Evolutionary conservation across 2,329 filamentous ascomycete species (phyloP).

Genomic region (Aspergillus fijiensis): DNA sequence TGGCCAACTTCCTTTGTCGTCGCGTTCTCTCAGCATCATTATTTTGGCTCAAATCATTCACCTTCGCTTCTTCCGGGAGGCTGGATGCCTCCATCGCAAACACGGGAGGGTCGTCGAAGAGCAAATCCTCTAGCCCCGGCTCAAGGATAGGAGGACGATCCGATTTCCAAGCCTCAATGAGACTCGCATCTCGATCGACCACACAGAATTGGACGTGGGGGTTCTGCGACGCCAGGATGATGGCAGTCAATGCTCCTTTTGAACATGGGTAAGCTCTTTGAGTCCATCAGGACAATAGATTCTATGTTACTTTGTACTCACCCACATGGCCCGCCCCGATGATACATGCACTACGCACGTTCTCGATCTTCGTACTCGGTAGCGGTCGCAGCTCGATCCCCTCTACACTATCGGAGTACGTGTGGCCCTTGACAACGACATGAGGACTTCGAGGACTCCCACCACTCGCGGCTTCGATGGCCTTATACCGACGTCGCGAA

Average conservation of each 20-base stretch:
- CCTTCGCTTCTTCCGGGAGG: neutral
- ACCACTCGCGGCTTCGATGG: constrained; percentile 3
- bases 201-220: constrained; percentile 28
- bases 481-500: constrained; percentile 16
- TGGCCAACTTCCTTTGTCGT: constrained; percentile 13
- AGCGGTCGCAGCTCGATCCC: neutral
- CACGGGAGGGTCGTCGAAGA: constrained; percentile 17
- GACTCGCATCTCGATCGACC: constrained; percentile 24
- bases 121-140: constrained; percentile 25
- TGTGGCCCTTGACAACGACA: constrained; percentile 21
- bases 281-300: neutral
- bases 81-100: neutral
- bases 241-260: constrained; percentile 23
- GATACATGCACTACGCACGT: neutral
- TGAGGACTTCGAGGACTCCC: constrained; percentile 1
- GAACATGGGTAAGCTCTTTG: neutral
- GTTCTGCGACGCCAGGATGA: constrained; percentile 28
- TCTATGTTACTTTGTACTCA: constrained; percentile 1
- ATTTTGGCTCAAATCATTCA: neutral
- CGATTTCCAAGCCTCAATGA: constrained; percentile 30
- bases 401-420: constrained; percentile 19
- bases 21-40: neutral
- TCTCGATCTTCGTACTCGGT: neutral
- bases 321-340: constrained; percentile 26
- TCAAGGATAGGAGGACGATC: constrained; percentile 27